Evolutionary conservation across 345 rosid species (phyloP).

Genomic region (Hibiscus tridactylites): DNA sequence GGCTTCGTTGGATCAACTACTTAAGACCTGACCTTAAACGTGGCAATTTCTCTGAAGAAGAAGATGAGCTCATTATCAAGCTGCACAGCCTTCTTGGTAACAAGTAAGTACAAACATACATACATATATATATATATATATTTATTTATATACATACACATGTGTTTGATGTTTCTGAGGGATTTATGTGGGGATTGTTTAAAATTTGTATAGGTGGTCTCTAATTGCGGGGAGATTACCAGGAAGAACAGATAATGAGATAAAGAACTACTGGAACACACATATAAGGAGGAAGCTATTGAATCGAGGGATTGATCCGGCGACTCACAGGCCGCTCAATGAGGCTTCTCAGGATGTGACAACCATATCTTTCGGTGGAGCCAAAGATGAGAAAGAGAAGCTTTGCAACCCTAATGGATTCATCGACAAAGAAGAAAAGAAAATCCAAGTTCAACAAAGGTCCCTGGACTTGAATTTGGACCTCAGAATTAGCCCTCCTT

Average conservation of each 20-base stretch:
- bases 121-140: background rate
- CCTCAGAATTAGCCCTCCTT: conserved; percentile 78
- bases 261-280: conserved; percentile 75
- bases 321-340: conserved; percentile 44
- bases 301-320: conserved; percentile 61
- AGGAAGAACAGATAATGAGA: conserved; percentile 72
- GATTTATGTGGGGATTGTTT: background rate
- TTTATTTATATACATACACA: background rate
- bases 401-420: conserved; percentile 3
- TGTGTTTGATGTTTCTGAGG: background rate
- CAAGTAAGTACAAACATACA: conserved; percentile 34
- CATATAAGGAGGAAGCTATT: conserved; percentile 61
- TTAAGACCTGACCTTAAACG: conserved; percentile 78
- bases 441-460: conserved; percentile 27
- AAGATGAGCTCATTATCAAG: conserved; percentile 74
- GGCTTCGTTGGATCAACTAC: conserved; percentile 82
- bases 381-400: conserved; percentile 16
- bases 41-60: conserved; percentile 70
- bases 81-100: conserved; percentile 73
- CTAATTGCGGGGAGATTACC: conserved; percentile 66
- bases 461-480: conserved; percentile 81
- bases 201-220: conserved; percentile 27
- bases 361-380: conserved; percentile 31
- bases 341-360: conserved; percentile 24
- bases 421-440: conserved; percentile 25